These are phyloP conservation scores for Blastobotrys aristatus DNA, from an alignment of 1,139 yeast species.

Conservation along the genomic window DNA sequence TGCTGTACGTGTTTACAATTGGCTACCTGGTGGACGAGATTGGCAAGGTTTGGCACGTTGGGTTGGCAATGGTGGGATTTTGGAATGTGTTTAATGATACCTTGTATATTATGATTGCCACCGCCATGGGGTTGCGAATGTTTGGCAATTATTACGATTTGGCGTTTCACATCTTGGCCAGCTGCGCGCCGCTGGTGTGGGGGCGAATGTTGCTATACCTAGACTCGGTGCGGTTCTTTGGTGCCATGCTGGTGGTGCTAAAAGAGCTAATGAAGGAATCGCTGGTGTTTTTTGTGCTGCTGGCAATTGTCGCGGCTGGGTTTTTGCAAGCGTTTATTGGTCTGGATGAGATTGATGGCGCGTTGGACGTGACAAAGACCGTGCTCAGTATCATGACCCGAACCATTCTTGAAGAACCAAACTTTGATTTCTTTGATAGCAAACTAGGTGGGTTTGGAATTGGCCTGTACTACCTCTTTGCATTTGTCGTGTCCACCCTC, in stretches of 20 bases:
- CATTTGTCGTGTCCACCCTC: constrained; percentile 58
- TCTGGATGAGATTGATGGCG: constrained; percentile 82
- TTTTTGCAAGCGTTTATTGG: constrained; percentile 86
- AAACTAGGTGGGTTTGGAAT: constrained; percentile 85
- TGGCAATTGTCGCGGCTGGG: constrained; percentile 67
- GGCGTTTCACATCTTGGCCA: constrained; percentile 65
- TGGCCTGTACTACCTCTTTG: constrained; percentile 67
- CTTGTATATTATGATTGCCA: constrained; percentile 52
- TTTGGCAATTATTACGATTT: constrained; percentile 47
- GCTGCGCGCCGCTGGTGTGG: constrained; percentile 89
- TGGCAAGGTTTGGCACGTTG: constrained; percentile 70
- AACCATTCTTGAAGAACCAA: constrained; percentile 68
- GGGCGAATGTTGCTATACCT: constrained; percentile 66
- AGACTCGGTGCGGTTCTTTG: constrained; percentile 78
- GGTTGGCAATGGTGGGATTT: constrained; percentile 64
- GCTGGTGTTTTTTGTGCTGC: constrained; percentile 67
- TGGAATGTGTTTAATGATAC: constrained; percentile 76
- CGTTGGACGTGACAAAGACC: constrained; percentile 62
- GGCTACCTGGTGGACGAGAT: constrained; percentile 66
- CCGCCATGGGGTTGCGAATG: constrained; percentile 56
- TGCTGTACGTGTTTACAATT: constrained; percentile 61
- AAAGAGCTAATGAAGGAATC: constrained; percentile 87
- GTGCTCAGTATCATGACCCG: constrained; percentile 62
- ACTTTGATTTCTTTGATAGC: constrained; percentile 61
- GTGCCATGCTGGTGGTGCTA: constrained; percentile 81